phyloP scores from a whole-genome alignment of 2,329 filamentous ascomycete species.

The Diaporthe ampelina region DNA sequence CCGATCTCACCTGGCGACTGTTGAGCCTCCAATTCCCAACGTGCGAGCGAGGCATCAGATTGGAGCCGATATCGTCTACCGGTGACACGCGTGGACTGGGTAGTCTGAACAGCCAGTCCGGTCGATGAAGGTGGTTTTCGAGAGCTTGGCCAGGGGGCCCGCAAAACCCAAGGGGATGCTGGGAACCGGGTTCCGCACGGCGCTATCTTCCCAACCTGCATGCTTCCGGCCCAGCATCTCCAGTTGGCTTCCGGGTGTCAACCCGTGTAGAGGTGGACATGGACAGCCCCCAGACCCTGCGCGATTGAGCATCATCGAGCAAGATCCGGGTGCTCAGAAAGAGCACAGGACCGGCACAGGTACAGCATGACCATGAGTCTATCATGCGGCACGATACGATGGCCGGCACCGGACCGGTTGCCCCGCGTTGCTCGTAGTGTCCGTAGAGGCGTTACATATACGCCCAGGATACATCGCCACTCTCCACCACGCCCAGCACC shows the following conservation, averaged over 20 bases:
- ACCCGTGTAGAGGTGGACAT: constrained; percentile 1
- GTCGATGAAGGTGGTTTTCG: background rate
- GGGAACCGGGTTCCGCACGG: constrained; percentile 11
- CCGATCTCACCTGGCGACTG: constrained; percentile 3
- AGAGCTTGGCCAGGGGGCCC: background rate
- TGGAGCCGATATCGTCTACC: constrained; percentile 13
- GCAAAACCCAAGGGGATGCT: background rate
- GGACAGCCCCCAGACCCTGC: constrained; percentile 15
- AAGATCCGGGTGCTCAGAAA: background rate
- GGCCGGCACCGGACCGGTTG: constrained; percentile 34
- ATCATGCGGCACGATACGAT: constrained; percentile 21
- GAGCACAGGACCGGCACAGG: constrained; percentile 21
- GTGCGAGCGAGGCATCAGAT: constrained; percentile 8
- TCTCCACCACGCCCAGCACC: background rate
- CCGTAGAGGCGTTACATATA: constrained; percentile 21
- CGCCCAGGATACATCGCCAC: background rate
- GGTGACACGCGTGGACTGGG: background rate
- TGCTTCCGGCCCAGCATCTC: constrained; percentile 4
- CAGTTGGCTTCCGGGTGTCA: constrained; percentile 8
- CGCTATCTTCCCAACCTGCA: constrained; percentile 1
- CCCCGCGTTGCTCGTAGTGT: constrained; percentile 22
- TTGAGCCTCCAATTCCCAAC: constrained; percentile 19
- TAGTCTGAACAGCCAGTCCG: background rate
- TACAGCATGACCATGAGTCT: constrained; percentile 26
- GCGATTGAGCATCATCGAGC: constrained; percentile 12